phyloP scores from a whole-genome alignment of 2,329 filamentous ascomycete species.

The Colletotrichum sp. region DNA sequence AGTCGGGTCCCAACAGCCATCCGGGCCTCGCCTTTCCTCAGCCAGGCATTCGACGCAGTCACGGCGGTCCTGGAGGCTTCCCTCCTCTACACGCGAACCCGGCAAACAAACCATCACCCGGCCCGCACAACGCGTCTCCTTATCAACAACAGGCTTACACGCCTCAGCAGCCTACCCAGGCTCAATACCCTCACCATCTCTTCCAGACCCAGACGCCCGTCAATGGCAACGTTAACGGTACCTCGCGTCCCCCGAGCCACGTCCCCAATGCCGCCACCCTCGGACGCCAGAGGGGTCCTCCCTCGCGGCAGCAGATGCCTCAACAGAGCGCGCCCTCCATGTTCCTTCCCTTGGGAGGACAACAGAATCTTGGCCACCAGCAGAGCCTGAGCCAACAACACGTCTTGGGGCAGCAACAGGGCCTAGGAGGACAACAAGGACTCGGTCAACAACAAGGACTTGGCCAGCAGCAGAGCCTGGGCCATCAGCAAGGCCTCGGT shows the following conservation, averaged over 20 bases:
- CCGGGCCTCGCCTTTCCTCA: constrained; percentile 58
- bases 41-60: constrained; percentile 51
- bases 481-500: constrained; percentile 11
- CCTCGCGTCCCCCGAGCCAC: constrained; percentile 50
- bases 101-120: constrained; percentile 60
- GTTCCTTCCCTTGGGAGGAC: constrained; percentile 33
- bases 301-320: constrained; percentile 50
- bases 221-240: constrained; percentile 53
- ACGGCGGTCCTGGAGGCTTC: constrained; percentile 34
- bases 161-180: constrained; percentile 54
- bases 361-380: constrained; percentile 16
- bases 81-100: constrained; percentile 53
- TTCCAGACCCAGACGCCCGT: constrained; percentile 53
- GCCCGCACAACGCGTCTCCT: constrained; percentile 58
- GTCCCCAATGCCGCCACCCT: constrained; percentile 53
- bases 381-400: constrained; percentile 19
- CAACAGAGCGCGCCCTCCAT: constrained; percentile 40
- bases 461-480: constrained; percentile 15
- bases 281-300: constrained; percentile 48
- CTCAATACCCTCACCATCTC: constrained; percentile 56
- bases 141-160: constrained; percentile 61
- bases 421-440: constrained; percentile 9
- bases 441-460: constrained; percentile 8
- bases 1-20: constrained; percentile 56
- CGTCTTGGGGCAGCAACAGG: constrained; percentile 15